Evolutionary conservation across 208 protist species (phyloP), one percentile per base, ranked within the genome.

Genomic region (Acanthamoeba rhysodes): DNA sequence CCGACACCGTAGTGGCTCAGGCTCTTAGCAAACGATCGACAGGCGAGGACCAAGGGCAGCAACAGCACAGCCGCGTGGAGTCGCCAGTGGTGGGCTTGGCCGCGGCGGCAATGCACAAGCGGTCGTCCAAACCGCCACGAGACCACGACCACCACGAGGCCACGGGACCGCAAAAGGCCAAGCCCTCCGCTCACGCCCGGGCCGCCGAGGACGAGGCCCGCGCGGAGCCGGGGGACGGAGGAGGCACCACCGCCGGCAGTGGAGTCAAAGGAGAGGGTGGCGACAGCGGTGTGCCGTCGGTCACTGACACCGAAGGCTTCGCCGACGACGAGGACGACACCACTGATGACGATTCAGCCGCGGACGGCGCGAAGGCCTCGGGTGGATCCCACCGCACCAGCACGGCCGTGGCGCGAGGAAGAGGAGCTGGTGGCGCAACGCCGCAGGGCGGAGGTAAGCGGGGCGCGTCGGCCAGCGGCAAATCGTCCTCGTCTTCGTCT

Each of bases 231-330:
- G 29, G n/a, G 2, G 84, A 64, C 18, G 55, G 32, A 16, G 32
- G 18, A 48, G 48, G 27, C 34, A n/a, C 29, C 70, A 18, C 20
- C 34, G 24, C 5, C 10, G 34, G 12, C 20, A 6, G 34, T 6
- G 70, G 10, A 10, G 24, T 2, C 41, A 10, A 8, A n/a, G 72
- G 27, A 53, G 41, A 18, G 41, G 22, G n/a, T 10, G 10, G 27
- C 72, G 24, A 82, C 27, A 10, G 5, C 14, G 34, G 37, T 24
- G 37, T 85, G 76, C 45, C 76, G 27, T 41, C 34, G 32, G 59
- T 74, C 55, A 74, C 84, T 2, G 84, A 91, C 57, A 91, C 84
- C 4, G 84, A 91, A 70, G 84, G 84, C 29, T 91, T 74, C 29
- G 84, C 84, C 16, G 84, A 91, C 24, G 84, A 91, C 14, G 84